Evolutionary conservation across 352 stramenopile genomes (phyloP), one percentile per base, ranked within the genome.

Genomic region (Phytopythium ostracodes): DNA sequence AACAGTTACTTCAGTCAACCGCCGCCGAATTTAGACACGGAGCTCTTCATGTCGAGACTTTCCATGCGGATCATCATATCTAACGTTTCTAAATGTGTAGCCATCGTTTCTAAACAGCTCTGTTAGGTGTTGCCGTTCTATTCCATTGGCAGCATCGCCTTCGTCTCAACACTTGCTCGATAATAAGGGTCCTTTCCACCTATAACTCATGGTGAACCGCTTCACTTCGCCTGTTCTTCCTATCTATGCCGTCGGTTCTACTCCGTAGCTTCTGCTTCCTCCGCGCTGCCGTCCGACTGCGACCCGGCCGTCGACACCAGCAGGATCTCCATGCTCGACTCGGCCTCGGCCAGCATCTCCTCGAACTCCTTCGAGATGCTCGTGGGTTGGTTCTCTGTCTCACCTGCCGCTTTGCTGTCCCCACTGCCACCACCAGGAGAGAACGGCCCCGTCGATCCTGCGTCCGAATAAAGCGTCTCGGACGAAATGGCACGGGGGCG

Each of bases 321-420:
- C 40, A 81, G 63, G 40, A 75, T 81, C 60, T 83, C 82, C 63
- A 92, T 89, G 27, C 76, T 88, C 22, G 81, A 87, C 66, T 90
- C 79, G 33, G 83, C 83, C 65, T 92, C 83, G 8, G 75, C 76
- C 18, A 92, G 67, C 51, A 92, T 60, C 59, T 74, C 63, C 71
- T 90, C 83, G 54, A 92, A 89, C 59, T 92, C 81, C 50, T 84
- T 81, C 11, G 70, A 67, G 22, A 90, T 87, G 57, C 68, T 88
- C 20, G 36, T 44, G 36, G 68, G 64, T 51, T 83, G 68, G 38
- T 61, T 75, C 17, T 27, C n/a, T 5, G 38, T 22, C 58, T 66
- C 33, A 18, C 53, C 53, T 27, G 47, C n/a, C 8, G 60, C 18
- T 31, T 47, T 15, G 27, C 65, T 18, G 60, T 44, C 10, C 33